Percentiles rank a stretch among this genome's conserved stretches.
phyloP scores from a whole-genome alignment of 2,329 filamentous ascomycete genomes.

The Coleophoma cylindrospora region DNA sequence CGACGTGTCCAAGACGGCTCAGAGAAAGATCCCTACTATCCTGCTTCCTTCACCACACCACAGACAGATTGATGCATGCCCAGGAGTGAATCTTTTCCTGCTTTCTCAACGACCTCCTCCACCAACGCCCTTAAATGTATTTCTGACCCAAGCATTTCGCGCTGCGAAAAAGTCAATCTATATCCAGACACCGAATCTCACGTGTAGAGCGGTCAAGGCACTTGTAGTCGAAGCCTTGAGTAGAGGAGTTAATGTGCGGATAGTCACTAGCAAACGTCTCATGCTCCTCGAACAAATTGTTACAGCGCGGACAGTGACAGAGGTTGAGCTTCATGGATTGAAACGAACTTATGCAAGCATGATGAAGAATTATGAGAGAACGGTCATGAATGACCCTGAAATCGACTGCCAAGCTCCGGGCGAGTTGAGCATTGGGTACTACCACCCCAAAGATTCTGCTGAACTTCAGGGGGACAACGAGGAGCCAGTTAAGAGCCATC shows the following conservation, averaged over 20 bases:
- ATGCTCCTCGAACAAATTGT: slow-evolving; percentile 79
- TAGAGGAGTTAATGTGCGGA: slow-evolving; percentile 62
- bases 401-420: slow-evolving; percentile 12
- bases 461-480: slow-evolving; percentile 18
- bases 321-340: slow-evolving; percentile 55
- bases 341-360: slow-evolving; percentile 3
- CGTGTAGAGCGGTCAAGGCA: slow-evolving; percentile 57
- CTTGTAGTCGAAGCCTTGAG: slow-evolving; percentile 55
- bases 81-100: slow-evolving; percentile 6
- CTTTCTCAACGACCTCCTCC: slow-evolving; percentile 4
- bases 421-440: slow-evolving; percentile 19
- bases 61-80: slow-evolving; percentile 7
- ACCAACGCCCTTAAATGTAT: slow-evolving; percentile 53
- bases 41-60: slow-evolving; percentile 69
- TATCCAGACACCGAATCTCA: slow-evolving; percentile 76
- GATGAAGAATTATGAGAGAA: slow-evolving; percentile 5
- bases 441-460: slow-evolving; percentile 19
- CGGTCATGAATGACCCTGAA: slow-evolving; percentile 7
- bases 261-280: slow-evolving; percentile 64
- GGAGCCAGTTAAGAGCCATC: slow-evolving; percentile 68
- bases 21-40: slow-evolving; percentile 42
- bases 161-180: slow-evolving; percentile 55
- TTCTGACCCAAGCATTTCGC: slow-evolving; percentile 53
- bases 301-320: slow-evolving; percentile 71
- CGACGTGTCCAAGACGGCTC: too few species aligned